Evolutionary conservation across 1,284 basidiomycete genomes (phyloP).

Genomic region (Chalciporus piperatoides): DNA sequence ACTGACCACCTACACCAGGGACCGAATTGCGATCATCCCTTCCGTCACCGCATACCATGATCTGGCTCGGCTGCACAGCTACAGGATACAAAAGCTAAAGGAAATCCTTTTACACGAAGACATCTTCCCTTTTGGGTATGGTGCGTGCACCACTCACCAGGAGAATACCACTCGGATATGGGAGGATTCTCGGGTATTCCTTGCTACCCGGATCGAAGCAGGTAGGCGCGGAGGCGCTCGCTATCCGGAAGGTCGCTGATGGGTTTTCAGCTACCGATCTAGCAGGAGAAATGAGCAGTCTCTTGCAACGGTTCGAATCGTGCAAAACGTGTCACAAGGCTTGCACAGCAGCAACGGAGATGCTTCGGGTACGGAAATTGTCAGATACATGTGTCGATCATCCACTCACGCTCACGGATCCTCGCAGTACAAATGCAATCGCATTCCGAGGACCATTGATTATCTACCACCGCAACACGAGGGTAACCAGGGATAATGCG

Average conservation of each 20-base stretch:
- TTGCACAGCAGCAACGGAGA: conserved; percentile 56
- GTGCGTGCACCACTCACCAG: conserved; percentile 49
- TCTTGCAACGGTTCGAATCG: conserved; percentile 37
- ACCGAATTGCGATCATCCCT: conserved; percentile 52
- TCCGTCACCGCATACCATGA: conserved; percentile 57
- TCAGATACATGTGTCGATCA: neutral
- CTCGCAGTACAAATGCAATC: conserved; percentile 59
- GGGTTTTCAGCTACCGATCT: conserved; percentile 51
- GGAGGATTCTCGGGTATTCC: conserved; percentile 41
- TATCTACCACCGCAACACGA: conserved; percentile 24
- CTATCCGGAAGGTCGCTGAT: conserved; percentile 9
- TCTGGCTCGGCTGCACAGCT: conserved; percentile 52
- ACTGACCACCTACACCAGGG: conserved; percentile 47
- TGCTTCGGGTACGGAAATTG: conserved; percentile 50
- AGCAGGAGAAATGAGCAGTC: conserved; percentile 53
- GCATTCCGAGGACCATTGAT: conserved; percentile 38
- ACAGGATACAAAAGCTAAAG: conserved; percentile 48
- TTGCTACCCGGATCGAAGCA: conserved; percentile 47
- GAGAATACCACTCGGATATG: conserved; percentile 43
- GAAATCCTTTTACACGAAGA: conserved; percentile 50
- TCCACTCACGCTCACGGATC: conserved; percentile 20
- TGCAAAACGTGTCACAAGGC: conserved; percentile 56
- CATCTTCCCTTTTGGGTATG: conserved; percentile 68
- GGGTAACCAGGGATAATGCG: conserved; percentile 21
- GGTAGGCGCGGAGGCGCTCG: conserved; percentile 34